phyloP scores from a whole-genome alignment of 2,329 filamentous ascomycete species.

The Davidsoniella australis region DNA sequence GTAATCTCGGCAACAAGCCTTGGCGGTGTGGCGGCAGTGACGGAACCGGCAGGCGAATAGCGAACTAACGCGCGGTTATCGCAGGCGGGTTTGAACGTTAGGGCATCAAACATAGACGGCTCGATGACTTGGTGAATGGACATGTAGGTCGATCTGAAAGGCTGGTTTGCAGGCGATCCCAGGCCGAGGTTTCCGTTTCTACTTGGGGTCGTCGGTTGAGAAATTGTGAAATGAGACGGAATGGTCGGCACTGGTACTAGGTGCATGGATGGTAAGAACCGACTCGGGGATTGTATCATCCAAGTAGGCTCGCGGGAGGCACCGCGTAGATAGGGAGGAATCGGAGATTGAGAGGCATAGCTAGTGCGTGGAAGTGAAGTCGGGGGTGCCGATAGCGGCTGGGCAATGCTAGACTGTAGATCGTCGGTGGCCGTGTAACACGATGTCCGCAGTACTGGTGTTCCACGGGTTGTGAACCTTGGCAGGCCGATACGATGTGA shows the following conservation, averaged over 20 bases:
- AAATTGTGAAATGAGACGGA: constrained; percentile 14
- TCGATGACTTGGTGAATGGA: constrained; percentile 38
- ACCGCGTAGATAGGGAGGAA: constrained; percentile 4
- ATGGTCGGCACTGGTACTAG: not conserved
- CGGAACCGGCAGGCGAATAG: constrained; percentile 55
- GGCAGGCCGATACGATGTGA: constrained; percentile 72
- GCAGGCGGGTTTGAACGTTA: constrained; percentile 61
- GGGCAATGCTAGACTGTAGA: constrained; percentile 9
- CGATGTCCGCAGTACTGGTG: constrained; percentile 64
- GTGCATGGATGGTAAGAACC: constrained; percentile 7
- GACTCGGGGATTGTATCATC: constrained; percentile 9
- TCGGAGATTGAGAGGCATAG: constrained; percentile 4
- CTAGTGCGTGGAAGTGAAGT: constrained; percentile 8
- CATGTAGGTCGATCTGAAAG: constrained; percentile 29
- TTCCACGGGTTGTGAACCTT: constrained; percentile 60
- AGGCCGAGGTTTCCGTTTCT: not conserved
- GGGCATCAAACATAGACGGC: constrained; percentile 64
- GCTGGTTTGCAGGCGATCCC: constrained; percentile 3
- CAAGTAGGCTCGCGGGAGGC: constrained; percentile 11
- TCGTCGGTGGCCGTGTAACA: constrained; percentile 64
- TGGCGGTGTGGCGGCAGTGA: constrained; percentile 77
- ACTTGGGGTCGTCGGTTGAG: constrained; percentile 20
- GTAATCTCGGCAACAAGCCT: constrained; percentile 92
- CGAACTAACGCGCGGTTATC: constrained; percentile 71
- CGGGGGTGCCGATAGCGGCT: constrained; percentile 1